Percentiles rank a stretch among this genome's conserved stretches.
phyloP scores from a whole-genome alignment of 306 rosid genomes.

The Purshia tridentata region DNA sequence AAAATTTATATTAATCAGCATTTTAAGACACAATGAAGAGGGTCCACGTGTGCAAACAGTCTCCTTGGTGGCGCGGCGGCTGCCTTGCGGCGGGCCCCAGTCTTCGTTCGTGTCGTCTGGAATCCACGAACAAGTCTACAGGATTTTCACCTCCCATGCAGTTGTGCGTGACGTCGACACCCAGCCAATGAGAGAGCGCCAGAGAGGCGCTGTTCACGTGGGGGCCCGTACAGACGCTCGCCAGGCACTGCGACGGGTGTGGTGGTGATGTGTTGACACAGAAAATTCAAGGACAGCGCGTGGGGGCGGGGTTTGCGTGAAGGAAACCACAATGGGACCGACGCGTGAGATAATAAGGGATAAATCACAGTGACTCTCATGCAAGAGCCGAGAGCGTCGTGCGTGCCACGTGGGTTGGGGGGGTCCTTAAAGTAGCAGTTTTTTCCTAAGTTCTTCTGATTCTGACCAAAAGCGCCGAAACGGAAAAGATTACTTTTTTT shows the following conservation, averaged over 20 bases:
- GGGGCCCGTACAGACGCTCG: background rate
- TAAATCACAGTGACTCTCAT: too few species aligned
- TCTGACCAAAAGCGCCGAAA: conserved; percentile 7
- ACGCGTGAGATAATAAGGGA: background rate
- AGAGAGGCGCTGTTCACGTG: conserved; percentile 18
- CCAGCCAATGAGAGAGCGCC: background rate
- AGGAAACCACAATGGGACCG: conserved; percentile 10
- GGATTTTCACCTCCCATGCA: background rate
- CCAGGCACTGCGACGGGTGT: conserved; percentile 1
- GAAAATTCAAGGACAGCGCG: background rate
- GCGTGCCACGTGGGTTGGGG: conserved; percentile 5
- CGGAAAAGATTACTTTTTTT: background rate
- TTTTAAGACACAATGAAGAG: background rate
- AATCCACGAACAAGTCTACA: conserved; percentile 2
- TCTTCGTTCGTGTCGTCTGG: background rate
- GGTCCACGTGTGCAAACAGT: conserved; percentile 21
- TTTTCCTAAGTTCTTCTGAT: background rate
- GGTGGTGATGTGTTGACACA: conserved; percentile 27
- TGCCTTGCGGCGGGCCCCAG: conserved; percentile 19
- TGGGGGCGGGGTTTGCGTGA: conserved; percentile 20
- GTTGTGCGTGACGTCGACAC: conserved; percentile 16
- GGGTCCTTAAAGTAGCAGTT: background rate
- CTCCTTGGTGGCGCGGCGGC: conserved; percentile 25
- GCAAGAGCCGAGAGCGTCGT: background rate
- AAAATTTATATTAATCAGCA: background rate